Evolutionary conservation across 2,329 filamentous ascomycete genomes (phyloP), one percentile per base, ranked within the genome.

Genomic region (Zymoseptoria ardabiliae): DNA sequence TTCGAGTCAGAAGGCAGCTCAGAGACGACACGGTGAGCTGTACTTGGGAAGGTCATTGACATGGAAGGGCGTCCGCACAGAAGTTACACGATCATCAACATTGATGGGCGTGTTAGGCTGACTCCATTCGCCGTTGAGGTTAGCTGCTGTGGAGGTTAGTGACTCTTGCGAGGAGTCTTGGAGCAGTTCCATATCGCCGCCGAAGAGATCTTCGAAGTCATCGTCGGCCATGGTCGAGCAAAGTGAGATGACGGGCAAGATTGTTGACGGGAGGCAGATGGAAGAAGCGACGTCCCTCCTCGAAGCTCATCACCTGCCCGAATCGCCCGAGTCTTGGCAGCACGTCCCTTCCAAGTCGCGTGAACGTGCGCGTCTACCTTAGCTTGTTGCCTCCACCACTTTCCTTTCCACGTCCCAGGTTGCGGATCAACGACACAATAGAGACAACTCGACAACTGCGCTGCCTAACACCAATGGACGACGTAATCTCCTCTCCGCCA

Each of bases 401-500:
- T 28, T 28, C 8, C 25, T 28, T 28, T 28, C 2, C 35, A 45
- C 17, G 13, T 45, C 13, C 35, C 11, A n/a, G 35, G 6, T 41
- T 41, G 35, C 35, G 13, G n/a, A 13, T 7, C 11, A 13, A 7
- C 35, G 35, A 45, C 17, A 45, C 35, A 45, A 17, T n/a, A 45
- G 17, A 45, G 6, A 45, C 35, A 45, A 28, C 25, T 28, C 25
- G 25, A 28, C 25, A 28, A 28, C 8, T 23, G n/a, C 20, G 30
- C 53, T 28, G 41, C 45, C 23, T 21, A 21, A 35, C 21, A 23
- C 56, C 22, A 50, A 72, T 72, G 70, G 70, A 69, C 48, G 69
- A 71, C 55, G 65, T 70, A 50, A 58, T 69, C 45, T 69, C 69
- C 7, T 70, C 69, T 10, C 66, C 70, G 9, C 53, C 62, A 7